Evolutionary conservation across 2,329 filamentous ascomycete species (phyloP).

Genomic region (Fonsecaea multimorphosa): DNA sequence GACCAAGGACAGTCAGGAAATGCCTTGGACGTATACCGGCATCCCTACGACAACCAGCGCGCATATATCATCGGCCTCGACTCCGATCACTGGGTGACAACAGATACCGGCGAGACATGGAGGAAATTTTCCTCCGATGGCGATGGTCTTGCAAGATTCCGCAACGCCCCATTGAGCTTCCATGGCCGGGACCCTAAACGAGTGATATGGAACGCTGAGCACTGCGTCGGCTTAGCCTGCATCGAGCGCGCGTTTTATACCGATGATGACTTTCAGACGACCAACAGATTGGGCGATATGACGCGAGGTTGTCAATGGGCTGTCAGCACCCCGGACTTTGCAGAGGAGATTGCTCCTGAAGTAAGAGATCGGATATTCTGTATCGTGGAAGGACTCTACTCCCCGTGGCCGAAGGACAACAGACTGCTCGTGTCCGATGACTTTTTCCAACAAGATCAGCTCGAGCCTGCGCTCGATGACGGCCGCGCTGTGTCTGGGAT

Average conservation of each 20-base stretch:
- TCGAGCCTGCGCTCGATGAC: constrained; percentile 77
- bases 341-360: constrained; percentile 61
- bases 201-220: constrained; percentile 81
- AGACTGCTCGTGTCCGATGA: constrained; percentile 80
- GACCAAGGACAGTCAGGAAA: constrained; percentile 66
- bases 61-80: constrained; percentile 79
- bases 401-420: constrained; percentile 73
- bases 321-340: constrained; percentile 74
- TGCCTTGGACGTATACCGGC: constrained; percentile 70
- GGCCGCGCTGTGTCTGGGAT: constrained; percentile 78
- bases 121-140: constrained; percentile 65
- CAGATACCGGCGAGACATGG: constrained; percentile 84
- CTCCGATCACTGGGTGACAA: constrained; percentile 79
- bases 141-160: constrained; percentile 61
- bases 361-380: constrained; percentile 75
- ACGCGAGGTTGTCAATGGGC: constrained; percentile 88
- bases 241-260: constrained; percentile 74
- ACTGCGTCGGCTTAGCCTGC: constrained; percentile 68
- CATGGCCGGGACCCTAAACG: constrained; percentile 83
- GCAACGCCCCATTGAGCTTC: constrained; percentile 68
- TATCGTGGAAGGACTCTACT: constrained; percentile 75
- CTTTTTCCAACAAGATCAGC: constrained; percentile 70
- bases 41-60: constrained; percentile 76
- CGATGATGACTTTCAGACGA: constrained; percentile 77
- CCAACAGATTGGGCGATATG: constrained; percentile 63